These are phyloP conservation scores for Fagus crenata DNA, from an alignment of 306 rosid genomes.

Conservation along the genomic window DNA sequence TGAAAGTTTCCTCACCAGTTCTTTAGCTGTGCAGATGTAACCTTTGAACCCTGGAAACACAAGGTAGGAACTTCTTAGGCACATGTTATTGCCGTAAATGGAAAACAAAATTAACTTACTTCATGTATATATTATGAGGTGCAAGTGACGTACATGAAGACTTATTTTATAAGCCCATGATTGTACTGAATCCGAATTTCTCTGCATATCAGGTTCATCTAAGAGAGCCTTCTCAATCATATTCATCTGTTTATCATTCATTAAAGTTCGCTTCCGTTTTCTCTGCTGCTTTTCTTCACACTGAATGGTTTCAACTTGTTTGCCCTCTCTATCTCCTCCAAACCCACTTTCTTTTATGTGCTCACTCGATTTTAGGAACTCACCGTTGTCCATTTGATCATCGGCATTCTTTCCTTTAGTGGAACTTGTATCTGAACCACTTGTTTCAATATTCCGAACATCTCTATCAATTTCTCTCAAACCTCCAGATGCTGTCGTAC, in stretches of 20 bases:
- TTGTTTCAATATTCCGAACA: slow-evolving; percentile 74
- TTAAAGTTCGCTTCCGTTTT: slow-evolving; percentile 88
- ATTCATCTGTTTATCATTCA: slow-evolving; percentile 75
- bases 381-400: slow-evolving; percentile 47
- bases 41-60: slow-evolving; percentile 81
- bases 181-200: slow-evolving; percentile 66
- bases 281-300: slow-evolving; percentile 39
- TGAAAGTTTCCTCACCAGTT: slow-evolving; percentile 62
- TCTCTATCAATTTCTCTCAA: slow-evolving; percentile 53
- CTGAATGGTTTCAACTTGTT: slow-evolving; percentile 57
- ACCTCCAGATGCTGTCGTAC: slow-evolving; percentile 47
- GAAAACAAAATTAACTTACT: not conserved
- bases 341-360: slow-evolving; percentile 40
- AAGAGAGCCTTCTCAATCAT: slow-evolving; percentile 72
- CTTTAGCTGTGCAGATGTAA: slow-evolving; percentile 82
- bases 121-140: slow-evolving; percentile 12
- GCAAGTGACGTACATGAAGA: slow-evolving; percentile 57
- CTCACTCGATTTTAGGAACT: slow-evolving; percentile 48
- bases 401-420: slow-evolving; percentile 59
- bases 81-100: not conserved
- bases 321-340: slow-evolving; percentile 61
- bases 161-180: slow-evolving; percentile 84
- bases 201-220: slow-evolving; percentile 93
- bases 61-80: slow-evolving; percentile 39
- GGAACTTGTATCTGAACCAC: slow-evolving; percentile 81